Conservation (phyloP, 2,329 filamentous ascomycete species). For the Aspergillus transmontanensis region DNA sequence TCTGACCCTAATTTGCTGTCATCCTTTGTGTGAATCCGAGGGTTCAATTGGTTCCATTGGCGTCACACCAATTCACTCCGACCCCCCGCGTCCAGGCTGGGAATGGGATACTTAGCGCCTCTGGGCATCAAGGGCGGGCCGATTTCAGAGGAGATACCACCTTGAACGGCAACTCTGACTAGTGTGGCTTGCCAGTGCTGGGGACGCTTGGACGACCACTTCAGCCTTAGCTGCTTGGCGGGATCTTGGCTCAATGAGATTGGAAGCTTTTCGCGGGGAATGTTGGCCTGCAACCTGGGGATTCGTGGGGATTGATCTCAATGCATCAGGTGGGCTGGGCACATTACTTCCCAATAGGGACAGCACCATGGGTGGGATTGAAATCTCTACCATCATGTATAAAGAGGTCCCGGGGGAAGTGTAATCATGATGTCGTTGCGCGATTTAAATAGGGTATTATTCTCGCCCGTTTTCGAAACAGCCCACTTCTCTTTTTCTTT, state of each 20-base stretch:
- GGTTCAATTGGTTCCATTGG: neutral
- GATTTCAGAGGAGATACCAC: neutral
- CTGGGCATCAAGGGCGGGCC: conserved; percentile 2
- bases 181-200: conserved; percentile 8
- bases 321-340: conserved; percentile 4
- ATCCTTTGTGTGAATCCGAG: neutral
- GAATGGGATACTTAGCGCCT: neutral
- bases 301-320: conserved; percentile 7
- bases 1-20: neutral
- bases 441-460: neutral
- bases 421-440: neutral
- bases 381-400: neutral
- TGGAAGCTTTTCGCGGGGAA: conserved; percentile 16
- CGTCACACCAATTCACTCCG: conserved; percentile 2
- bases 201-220: conserved; percentile 12
- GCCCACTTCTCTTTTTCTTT: neutral
- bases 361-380: neutral
- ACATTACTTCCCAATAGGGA: neutral
- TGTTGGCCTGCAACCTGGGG: conserved; percentile 8
- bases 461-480: conserved; percentile 4
- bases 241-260: conserved; percentile 17
- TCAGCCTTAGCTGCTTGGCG: conserved; percentile 15
- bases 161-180: conserved; percentile 1
- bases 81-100: neutral
- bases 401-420: neutral